These are phyloP conservation scores for Rhodofomes roseus DNA, from an alignment of 1,284 basidiomycete genomes.

Conservation along the genomic window DNA sequence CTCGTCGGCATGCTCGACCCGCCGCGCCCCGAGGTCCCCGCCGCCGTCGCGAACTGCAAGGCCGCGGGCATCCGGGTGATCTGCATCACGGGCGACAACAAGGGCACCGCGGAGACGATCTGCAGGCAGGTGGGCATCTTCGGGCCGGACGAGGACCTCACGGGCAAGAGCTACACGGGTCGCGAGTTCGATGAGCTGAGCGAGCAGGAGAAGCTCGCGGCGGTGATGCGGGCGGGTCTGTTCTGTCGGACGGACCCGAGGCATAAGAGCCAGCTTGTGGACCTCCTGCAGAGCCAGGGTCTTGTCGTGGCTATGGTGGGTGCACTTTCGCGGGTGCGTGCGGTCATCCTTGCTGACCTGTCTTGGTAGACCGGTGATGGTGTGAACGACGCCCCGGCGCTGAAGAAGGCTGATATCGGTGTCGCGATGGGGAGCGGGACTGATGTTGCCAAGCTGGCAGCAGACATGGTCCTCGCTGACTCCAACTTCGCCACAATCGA, in stretches of 20 bases:
- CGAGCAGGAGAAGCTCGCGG: conserved; percentile 77
- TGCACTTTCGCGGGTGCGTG: conserved; percentile 3
- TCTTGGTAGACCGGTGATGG: conserved; percentile 77
- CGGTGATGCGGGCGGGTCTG: conserved; percentile 84
- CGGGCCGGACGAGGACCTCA: conserved; percentile 74
- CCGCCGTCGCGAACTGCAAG: conserved; percentile 86
- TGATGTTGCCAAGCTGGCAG: conserved; percentile 97
- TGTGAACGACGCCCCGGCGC: conserved; percentile 95
- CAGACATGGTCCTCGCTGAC: conserved; percentile 93
- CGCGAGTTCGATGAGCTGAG: conserved; percentile 84
- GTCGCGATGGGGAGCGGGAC: conserved; percentile 99
- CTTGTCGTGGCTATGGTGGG: conserved; percentile 97
- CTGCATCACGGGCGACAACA: conserved; percentile 98
- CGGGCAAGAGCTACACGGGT: conserved; percentile 93
- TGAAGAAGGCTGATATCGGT: conserved; percentile 97
- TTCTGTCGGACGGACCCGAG: conserved; percentile 94
- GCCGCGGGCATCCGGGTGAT: conserved; percentile 95
- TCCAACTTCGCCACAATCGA: conserved; percentile 93
- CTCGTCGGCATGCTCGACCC: conserved; percentile 98
- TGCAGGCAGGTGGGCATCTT: conserved; percentile 96
- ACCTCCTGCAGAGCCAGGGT: conserved; percentile 89
- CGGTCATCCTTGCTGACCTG: conserved; percentile 8
- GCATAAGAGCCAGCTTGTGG: conserved; percentile 95
- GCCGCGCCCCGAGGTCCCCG: conserved; percentile 89
- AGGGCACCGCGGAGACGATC: conserved; percentile 96